These are phyloP conservation scores for Pseudevernia furfuracea DNA, from an alignment of 495 filamentous ascomycete species.

Conservation along the genomic window DNA sequence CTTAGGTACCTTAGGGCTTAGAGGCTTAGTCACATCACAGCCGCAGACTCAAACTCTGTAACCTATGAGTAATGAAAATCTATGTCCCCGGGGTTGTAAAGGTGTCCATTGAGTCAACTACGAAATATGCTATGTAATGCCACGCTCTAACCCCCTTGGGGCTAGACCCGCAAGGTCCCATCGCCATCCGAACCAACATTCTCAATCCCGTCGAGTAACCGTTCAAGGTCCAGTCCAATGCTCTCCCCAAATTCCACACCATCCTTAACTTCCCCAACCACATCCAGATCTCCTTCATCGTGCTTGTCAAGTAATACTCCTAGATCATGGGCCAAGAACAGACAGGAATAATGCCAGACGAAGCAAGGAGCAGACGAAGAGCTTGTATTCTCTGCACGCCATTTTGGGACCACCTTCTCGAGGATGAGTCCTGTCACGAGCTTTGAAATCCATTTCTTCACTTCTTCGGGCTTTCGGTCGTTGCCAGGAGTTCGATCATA, in stretches of 20 bases:
- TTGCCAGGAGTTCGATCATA: neutral
- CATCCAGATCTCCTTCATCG: neutral
- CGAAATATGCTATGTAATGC: no score
- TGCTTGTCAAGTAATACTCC: neutral
- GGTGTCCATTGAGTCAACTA: no score
- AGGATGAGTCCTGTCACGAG: neutral
- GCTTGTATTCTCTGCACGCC: neutral
- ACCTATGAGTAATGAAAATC: no score
- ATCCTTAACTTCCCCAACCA: neutral
- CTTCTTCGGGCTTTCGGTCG: neutral
- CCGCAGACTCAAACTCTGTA: no score
- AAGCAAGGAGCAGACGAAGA: neutral
- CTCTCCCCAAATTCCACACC: conserved; percentile 7
- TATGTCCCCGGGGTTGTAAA: no score
- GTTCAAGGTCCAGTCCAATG: neutral
- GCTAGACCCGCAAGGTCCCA: no score
- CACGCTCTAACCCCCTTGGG: no score
- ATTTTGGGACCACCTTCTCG: neutral
- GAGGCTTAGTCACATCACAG: conserved; percentile 1
- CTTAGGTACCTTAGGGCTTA: no score
- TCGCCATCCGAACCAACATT: neutral
- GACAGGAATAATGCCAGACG: neutral
- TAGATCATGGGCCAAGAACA: neutral
- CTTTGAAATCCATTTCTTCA: conserved; percentile 2
- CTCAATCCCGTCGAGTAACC: neutral